These are phyloP conservation scores for Talaromyces liani DNA, from an alignment of 495 filamentous ascomycete genomes.

Conservation along the genomic window DNA sequence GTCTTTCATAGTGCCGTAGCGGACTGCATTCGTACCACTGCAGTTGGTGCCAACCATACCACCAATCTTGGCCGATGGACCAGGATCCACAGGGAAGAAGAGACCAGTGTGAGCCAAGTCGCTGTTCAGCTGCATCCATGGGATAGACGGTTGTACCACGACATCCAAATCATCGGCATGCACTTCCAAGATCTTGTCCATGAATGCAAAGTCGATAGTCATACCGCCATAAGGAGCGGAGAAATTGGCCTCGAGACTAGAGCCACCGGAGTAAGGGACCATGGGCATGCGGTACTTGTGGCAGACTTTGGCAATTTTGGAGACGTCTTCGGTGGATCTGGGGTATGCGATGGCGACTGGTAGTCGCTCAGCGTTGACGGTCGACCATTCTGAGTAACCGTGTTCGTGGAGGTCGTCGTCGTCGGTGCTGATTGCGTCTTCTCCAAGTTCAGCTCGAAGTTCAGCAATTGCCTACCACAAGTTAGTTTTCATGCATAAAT, in stretches of 20 bases:
- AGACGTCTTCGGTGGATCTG: slow-evolving; percentile 71
- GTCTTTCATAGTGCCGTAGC: slow-evolving; percentile 94
- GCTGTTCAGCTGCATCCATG: slow-evolving; percentile 87
- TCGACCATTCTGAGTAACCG: slow-evolving; percentile 87
- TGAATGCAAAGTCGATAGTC: slow-evolving; percentile 79
- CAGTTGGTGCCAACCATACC: slow-evolving; percentile 96
- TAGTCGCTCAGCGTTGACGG: slow-evolving; percentile 66
- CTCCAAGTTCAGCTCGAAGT: slow-evolving; percentile 49
- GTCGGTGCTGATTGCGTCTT: slow-evolving; percentile 74
- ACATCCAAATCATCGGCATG: slow-evolving; percentile 88
- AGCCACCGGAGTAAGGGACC: slow-evolving; percentile 77
- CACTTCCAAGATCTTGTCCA: slow-evolving; percentile 74
- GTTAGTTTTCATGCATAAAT: not conserved
- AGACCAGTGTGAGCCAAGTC: slow-evolving; percentile 67
- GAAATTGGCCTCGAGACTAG: slow-evolving; percentile 84
- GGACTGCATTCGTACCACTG: slow-evolving; percentile 86
- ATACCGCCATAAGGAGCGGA: slow-evolving; percentile 78
- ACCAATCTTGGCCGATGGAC: slow-evolving; percentile 69
- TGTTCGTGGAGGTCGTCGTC: slow-evolving; percentile 73
- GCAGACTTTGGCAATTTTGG: slow-evolving; percentile 71
- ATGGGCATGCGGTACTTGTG: slow-evolving; percentile 78
- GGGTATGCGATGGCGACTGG: slow-evolving; percentile 80
- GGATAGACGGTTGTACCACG: slow-evolving; percentile 81
- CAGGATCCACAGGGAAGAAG: slow-evolving; percentile 87
- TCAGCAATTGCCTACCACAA: slow-evolving; percentile 51